These are phyloP conservation scores for Trametes elegans DNA, from an alignment of 768 basidiomycete genomes.

Conservation along the genomic window DNA sequence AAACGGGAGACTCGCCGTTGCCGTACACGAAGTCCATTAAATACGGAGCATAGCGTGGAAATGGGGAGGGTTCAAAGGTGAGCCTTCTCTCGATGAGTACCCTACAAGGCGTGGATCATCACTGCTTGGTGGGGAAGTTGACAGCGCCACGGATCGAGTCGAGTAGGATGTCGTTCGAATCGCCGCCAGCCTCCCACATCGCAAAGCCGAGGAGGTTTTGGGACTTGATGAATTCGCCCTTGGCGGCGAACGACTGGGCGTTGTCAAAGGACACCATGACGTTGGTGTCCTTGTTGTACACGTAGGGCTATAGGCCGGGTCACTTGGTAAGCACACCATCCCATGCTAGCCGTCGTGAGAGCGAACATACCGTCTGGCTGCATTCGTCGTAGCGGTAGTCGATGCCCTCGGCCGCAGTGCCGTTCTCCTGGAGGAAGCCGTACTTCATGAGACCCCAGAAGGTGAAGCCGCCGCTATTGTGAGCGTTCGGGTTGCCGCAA, in stretches of 20 bases:
- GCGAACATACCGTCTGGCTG: constrained; percentile 63
- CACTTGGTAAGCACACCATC: not conserved
- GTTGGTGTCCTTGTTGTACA: constrained; percentile 54
- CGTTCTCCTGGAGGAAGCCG: constrained; percentile 51
- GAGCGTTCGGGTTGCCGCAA: constrained; percentile 52
- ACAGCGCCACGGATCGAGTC: constrained; percentile 46
- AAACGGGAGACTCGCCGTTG: no score
- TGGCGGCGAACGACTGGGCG: constrained; percentile 53
- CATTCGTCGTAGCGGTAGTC: constrained; percentile 58
- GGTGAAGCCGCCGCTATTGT: constrained; percentile 55
- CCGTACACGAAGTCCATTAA: no score
- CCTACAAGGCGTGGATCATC: no score
- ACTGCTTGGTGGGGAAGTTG: constrained; percentile 13
- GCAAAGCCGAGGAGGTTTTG: constrained; percentile 61
- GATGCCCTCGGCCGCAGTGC: constrained; percentile 49
- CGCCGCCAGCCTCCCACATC: constrained; percentile 73
- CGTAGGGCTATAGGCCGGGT: constrained; percentile 51
- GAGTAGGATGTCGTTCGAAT: constrained; percentile 57
- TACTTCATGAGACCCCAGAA: constrained; percentile 61
- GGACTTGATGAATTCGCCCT: constrained; percentile 57
- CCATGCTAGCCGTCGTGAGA: not conserved
- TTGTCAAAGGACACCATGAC: constrained; percentile 69
- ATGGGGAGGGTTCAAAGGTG: no score
- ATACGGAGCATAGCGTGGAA: no score
- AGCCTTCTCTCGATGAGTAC: no score